These are phyloP conservation scores for Mortierella sp. DNA, from an alignment of 371 early-diverging fungal species.

Conservation along the genomic window DNA sequence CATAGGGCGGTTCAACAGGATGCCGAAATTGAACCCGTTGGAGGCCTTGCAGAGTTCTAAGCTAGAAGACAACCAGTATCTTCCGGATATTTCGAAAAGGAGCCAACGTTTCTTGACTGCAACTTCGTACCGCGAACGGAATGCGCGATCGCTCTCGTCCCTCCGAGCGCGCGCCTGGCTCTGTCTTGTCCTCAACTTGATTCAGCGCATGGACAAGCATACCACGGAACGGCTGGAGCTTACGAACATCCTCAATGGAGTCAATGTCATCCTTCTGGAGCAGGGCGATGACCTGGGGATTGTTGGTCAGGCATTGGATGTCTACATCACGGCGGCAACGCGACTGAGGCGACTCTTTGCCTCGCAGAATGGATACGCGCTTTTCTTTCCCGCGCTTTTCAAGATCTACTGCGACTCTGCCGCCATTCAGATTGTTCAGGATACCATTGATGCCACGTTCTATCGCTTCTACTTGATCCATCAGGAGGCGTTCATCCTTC, in stretches of 20 bases:
- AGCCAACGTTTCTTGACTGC: conserved; percentile 4
- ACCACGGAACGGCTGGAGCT: conserved; percentile 71
- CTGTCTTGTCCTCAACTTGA: conserved; percentile 66
- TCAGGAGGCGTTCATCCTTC: conserved; percentile 77
- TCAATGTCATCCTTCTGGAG: conserved; percentile 68
- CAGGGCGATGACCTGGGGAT: conserved; percentile 70
- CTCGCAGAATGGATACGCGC: conserved; percentile 70
- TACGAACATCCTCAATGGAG: conserved; percentile 69
- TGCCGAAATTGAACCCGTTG: conserved; percentile 15
- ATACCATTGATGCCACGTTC: conserved; percentile 71
- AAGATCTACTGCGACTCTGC: conserved; percentile 72
- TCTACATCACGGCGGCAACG: conserved; percentile 70
- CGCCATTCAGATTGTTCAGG: conserved; percentile 59
- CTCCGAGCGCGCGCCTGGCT: conserved; percentile 74
- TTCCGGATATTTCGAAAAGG: conserved; percentile 20
- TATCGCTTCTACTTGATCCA: conserved; percentile 75
- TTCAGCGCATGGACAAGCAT: conserved; percentile 69
- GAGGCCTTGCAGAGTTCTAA: conserved; percentile 12
- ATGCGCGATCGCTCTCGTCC: conserved; percentile 56
- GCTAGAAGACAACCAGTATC: conserved; percentile 28
- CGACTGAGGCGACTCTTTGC: conserved; percentile 72
- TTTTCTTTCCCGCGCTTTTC: conserved; percentile 72
- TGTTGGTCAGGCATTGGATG: conserved; percentile 67
- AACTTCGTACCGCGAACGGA: conserved; percentile 12
- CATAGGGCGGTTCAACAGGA: conserved; percentile 37